Conservation (phyloP, 2,329 filamentous ascomycete species). For the Verticillium zaregamsianum region DNA sequence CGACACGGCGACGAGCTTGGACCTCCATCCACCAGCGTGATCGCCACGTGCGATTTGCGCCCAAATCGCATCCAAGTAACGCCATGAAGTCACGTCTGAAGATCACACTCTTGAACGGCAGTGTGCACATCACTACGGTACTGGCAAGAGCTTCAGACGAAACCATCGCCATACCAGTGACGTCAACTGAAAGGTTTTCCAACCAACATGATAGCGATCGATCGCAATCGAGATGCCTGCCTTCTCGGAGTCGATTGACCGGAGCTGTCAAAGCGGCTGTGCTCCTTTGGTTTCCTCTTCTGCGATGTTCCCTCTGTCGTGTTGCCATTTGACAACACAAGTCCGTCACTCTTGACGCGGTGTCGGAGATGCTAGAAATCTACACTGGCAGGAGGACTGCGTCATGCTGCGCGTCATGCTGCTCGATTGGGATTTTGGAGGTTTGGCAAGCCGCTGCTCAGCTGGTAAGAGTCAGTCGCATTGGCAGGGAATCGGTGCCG, state of each 20-base stretch:
- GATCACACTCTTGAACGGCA: not conserved
- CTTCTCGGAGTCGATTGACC: not conserved
- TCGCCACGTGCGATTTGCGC: not conserved
- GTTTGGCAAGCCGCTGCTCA: not conserved
- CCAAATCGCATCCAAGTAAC: not conserved
- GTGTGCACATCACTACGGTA: not conserved
- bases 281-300: not conserved
- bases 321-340: not conserved
- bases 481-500: not conserved
- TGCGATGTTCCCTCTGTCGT: no score
- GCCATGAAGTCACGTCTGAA: not conserved
- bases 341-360: not conserved
- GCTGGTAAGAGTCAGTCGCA: not conserved
- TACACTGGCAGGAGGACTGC: not conserved
- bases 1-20: not conserved
- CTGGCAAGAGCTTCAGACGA: not conserved
- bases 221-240: not conserved
- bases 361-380: not conserved
- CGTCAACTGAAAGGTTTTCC: not conserved
- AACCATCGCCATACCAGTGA: not conserved
- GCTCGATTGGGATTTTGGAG: not conserved
- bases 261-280: not conserved
- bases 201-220: not conserved
- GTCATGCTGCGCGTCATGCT: not conserved
- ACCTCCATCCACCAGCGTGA: not conserved